Conservation (phyloP, 176 grass and related monocot species). For the Themeda triandra region DNA sequence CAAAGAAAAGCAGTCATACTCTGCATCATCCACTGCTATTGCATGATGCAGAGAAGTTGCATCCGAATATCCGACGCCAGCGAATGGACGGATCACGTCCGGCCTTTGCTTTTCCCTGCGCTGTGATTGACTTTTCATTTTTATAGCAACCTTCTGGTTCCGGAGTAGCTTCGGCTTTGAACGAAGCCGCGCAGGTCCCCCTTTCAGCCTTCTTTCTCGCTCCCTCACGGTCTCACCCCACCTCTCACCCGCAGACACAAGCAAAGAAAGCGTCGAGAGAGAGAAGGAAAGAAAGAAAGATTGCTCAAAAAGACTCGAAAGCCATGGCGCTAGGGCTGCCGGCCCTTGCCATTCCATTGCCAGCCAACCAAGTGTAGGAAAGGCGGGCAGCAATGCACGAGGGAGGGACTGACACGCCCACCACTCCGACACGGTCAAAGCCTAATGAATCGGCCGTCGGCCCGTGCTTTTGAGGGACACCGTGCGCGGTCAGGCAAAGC, state of each 20-base stretch:
- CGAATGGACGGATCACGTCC: too few species aligned
- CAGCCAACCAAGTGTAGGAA: constrained; percentile 14
- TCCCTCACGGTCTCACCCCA: not conserved
- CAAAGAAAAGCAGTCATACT: not conserved
- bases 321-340: not conserved
- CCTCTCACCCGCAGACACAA: not conserved
- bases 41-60: not conserved
- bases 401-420: constrained; percentile 28
- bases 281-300: not conserved
- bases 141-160: constrained; percentile 18
- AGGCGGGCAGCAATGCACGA: constrained; percentile 29
- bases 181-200: not conserved
- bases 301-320: constrained; percentile 51
- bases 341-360: not conserved
- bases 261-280: not conserved
- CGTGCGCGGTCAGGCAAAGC: constrained; percentile 36
- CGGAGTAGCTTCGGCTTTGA: constrained; percentile 36
- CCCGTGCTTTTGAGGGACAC: constrained; percentile 18
- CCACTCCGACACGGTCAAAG: constrained; percentile 26
- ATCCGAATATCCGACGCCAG: not conserved
- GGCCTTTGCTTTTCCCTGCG: not conserved
- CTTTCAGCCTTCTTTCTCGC: not conserved
- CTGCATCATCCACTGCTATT: not conserved
- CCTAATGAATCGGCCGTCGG: constrained; percentile 9
- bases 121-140: constrained; percentile 42